Conservation (phyloP, 176 grass and related monocot genomes). For the Zea mays region Zm-B73-REFERENCE-NAM-5.0 NC_050098.1:188154501-188155000, state of each 20-base stretch:
- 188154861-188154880: neutral
- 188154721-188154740: conserved; percentile 20
- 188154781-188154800: neutral
- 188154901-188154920: conserved; percentile 34
- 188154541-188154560: neutral
- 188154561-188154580: neutral
- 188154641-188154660: conserved; percentile 44
- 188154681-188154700: conserved; percentile 11
- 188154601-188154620: neutral
- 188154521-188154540: conserved; percentile 40
- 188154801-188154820: neutral
- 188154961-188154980: neutral
- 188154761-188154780: conserved; percentile 36
- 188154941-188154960: neutral
- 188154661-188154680: conserved; percentile 38
- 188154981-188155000: conserved; percentile 23
- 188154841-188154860: conserved; percentile 40
- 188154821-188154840: conserved; percentile 47
- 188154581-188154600: conserved; percentile 49
- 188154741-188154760: conserved; percentile 12
- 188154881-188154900: conserved; percentile 29
- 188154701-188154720: conserved; percentile 39
- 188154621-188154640: conserved; percentile 33
- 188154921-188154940: neutral
- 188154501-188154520: neutral